phyloP scores from a whole-genome alignment of 495 filamentous ascomycete species.

The Amniculicola lignicola region DNA sequence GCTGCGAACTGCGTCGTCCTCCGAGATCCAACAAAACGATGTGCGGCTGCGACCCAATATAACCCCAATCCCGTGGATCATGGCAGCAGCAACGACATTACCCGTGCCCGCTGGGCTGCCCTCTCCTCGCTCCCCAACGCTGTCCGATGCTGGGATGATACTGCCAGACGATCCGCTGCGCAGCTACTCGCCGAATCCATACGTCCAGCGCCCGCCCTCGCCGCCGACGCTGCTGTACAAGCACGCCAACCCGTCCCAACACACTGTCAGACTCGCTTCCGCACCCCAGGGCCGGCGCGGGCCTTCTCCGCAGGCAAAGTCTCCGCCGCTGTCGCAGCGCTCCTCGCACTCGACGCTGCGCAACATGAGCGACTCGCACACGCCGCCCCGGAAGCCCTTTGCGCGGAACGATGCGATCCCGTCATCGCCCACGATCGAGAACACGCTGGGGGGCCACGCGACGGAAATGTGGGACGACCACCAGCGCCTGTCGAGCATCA shows the following conservation, averaged over 20 bases:
- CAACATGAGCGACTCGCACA: constrained; percentile 20
- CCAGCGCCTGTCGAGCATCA: constrained; percentile 27
- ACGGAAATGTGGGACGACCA: constrained; percentile 7
- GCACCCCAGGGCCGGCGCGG: constrained; percentile 20
- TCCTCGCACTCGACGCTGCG: constrained; percentile 28
- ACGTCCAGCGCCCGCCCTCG: constrained; percentile 28
- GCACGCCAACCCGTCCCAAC: constrained; percentile 19
- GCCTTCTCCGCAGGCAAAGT: constrained; percentile 12
- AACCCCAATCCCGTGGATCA: constrained; percentile 8
- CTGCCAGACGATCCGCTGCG: constrained; percentile 53
- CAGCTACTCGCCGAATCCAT: constrained; percentile 27
- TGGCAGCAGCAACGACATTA: constrained; percentile 13
- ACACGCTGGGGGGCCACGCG: constrained; percentile 2
- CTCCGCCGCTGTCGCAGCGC: constrained; percentile 19
- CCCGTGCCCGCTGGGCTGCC: constrained; percentile 22
- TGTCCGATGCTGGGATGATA: constrained; percentile 95
- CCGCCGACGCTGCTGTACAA: constrained; percentile 21
- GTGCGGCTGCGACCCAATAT: constrained; percentile 29
- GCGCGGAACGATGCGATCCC: constrained; percentile 21
- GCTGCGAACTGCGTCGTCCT: background rate
- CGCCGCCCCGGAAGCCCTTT: constrained; percentile 2
- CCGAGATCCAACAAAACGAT: no score
- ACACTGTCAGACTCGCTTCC: constrained; percentile 23
- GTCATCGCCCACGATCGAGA: constrained; percentile 30
- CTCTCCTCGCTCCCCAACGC: constrained; percentile 65